These are phyloP conservation scores for Aspergillus floridensis DNA, from an alignment of 2,329 filamentous ascomycete species.

Conservation along the genomic window DNA sequence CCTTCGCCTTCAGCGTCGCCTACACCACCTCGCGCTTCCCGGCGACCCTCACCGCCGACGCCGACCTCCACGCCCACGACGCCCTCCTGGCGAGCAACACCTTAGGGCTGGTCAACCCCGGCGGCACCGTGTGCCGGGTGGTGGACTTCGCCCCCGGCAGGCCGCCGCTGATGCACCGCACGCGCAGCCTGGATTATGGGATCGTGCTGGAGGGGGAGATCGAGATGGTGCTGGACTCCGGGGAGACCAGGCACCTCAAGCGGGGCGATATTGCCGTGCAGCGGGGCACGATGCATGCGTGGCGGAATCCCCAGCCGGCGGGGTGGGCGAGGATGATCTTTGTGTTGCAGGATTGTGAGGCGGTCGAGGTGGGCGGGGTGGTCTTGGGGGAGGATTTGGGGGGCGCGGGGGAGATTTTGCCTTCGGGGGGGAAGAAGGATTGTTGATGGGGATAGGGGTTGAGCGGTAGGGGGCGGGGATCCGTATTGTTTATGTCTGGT, in stretches of 20 bases:
- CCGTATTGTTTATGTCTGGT: too few species aligned
- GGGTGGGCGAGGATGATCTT: constrained; percentile 29
- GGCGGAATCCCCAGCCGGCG: constrained; percentile 33
- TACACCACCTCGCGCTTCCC: constrained; percentile 52
- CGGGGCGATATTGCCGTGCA: constrained; percentile 56
- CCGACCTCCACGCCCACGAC: constrained; percentile 49
- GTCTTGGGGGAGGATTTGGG: constrained; percentile 28
- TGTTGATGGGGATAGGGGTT: too few species aligned
- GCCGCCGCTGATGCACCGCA: constrained; percentile 50
- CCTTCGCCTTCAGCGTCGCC: constrained; percentile 43
- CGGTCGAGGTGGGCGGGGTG: constrained; percentile 25
- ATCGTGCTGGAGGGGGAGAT: constrained; percentile 53
- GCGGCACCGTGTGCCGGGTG: constrained; percentile 35
- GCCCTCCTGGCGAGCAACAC: constrained; percentile 41
- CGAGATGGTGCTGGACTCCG: constrained; percentile 50
- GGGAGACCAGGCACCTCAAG: constrained; percentile 45
- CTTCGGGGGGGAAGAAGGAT: background rate
- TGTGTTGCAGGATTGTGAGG: constrained; percentile 22
- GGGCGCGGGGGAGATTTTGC: background rate
- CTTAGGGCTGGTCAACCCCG: constrained; percentile 50
- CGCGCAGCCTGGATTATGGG: constrained; percentile 52
- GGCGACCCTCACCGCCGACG: constrained; percentile 44
- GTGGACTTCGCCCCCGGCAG: constrained; percentile 41
- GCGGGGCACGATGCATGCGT: constrained; percentile 40
- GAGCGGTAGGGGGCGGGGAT: too few species aligned